Evolutionary conservation across 371 early-diverging fungal genomes (phyloP).

Genomic region (Mortierella sp.): DNA sequence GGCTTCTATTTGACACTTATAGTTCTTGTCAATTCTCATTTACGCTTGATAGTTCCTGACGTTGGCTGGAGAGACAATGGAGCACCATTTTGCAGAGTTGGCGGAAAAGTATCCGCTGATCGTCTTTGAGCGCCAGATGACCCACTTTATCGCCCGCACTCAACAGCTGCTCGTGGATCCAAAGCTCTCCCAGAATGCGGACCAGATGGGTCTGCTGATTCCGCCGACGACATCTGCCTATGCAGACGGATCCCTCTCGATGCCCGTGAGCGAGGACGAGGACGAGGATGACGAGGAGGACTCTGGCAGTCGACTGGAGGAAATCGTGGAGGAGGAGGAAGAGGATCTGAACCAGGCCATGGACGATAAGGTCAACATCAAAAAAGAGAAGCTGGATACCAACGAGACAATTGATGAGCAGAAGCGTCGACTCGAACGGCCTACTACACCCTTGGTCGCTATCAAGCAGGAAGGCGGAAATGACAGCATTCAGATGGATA

Average conservation of each 20-base stretch:
- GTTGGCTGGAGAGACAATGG: constrained; percentile 59
- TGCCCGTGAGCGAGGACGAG: constrained; percentile 57
- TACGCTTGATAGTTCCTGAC: constrained; percentile 49
- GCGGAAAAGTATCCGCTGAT: constrained; percentile 66
- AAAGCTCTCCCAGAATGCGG: constrained; percentile 36
- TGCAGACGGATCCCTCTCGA: constrained; percentile 54
- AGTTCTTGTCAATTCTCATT: background rate
- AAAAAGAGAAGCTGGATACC: constrained; percentile 30
- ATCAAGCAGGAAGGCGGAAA: constrained; percentile 22
- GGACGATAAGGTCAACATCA: constrained; percentile 12
- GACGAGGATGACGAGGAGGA: constrained; percentile 47
- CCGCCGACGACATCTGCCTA: constrained; percentile 54
- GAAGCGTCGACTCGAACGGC: background rate
- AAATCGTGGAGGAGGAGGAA: constrained; percentile 39
- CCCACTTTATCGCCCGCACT: constrained; percentile 50
- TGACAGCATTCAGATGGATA: background rate
- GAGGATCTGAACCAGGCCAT: constrained; percentile 6
- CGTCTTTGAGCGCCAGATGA: constrained; percentile 55
- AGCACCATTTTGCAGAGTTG: constrained; percentile 64
- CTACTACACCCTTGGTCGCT: constrained; percentile 11
- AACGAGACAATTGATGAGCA: constrained; percentile 17
- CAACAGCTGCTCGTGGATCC: constrained; percentile 49
- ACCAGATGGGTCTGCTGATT: constrained; percentile 36
- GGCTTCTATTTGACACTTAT: background rate
- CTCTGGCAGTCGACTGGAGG: constrained; percentile 15